A percentile compares a stretch with the other conserved stretches of the same genome.
Evolutionary conservation across 495 filamentous ascomycete genomes (phyloP).

Genomic region (Aspergillus funiculosus): DNA sequence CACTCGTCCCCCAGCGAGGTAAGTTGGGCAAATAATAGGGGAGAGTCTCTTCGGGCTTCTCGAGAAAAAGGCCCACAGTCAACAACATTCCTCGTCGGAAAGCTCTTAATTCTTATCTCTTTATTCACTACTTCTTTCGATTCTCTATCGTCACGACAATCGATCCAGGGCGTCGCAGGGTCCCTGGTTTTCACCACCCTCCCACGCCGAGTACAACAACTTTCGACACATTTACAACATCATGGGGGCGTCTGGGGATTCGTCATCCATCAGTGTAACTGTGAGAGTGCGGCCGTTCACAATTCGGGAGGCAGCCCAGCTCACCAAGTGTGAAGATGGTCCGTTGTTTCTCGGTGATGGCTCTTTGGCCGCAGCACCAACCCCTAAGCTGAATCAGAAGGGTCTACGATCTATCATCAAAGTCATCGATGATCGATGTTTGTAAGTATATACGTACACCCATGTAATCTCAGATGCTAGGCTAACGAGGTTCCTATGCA

Average conservation of each 20-base stretch:
- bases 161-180: constrained; percentile 19
- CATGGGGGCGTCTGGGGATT: constrained; percentile 53
- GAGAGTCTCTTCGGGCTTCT: constrained; percentile 9
- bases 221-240: constrained; percentile 16
- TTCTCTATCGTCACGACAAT: constrained; percentile 12
- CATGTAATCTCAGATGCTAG: background rate
- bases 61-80: constrained; percentile 18
- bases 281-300: constrained; percentile 94
- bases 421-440: constrained; percentile 89
- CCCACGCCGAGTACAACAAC: constrained; percentile 5
- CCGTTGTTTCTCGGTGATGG: constrained; percentile 93
- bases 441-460: constrained; percentile 55
- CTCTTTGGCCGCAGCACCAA: constrained; percentile 74
- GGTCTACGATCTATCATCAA: constrained; percentile 90
- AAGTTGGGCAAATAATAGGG: too few relatives aligned
- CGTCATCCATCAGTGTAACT: constrained; percentile 63
- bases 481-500: constrained; percentile 33
- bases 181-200: constrained; percentile 16
- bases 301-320: constrained; percentile 58
- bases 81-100: constrained; percentile 23
- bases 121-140: constrained; percentile 5
- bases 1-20: constrained; percentile 12
- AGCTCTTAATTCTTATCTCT: constrained; percentile 10
- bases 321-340: constrained; percentile 74
- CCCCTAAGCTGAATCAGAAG: constrained; percentile 77